Percentiles rank a stretch among this genome's conserved stretches.
Evolutionary conservation across 306 rosid species (phyloP).

Genomic region (Gillenia trifoliata): DNA sequence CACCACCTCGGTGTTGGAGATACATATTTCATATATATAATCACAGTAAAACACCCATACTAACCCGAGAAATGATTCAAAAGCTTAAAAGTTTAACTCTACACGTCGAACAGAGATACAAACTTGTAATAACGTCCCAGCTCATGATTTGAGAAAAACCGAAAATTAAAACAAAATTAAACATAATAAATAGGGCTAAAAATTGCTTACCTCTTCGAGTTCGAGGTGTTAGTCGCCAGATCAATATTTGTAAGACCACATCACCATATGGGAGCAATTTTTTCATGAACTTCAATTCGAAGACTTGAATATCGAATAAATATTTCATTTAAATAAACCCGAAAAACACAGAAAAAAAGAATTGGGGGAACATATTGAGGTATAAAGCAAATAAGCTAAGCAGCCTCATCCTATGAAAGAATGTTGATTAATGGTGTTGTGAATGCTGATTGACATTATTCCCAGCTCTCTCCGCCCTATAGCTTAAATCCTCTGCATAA

Average conservation of each 20-base stretch:
- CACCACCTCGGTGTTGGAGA: too few relatives aligned
- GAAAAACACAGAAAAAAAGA: constrained; percentile 42
- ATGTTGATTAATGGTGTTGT: constrained; percentile 49
- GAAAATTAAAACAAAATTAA: too few relatives aligned
- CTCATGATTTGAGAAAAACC: neutral
- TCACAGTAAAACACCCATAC: too few relatives aligned
- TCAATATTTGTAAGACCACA: constrained; percentile 26
- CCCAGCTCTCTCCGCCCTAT: constrained; percentile 59
- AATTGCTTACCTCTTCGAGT: constrained; percentile 44
- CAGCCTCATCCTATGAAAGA: constrained; percentile 50
- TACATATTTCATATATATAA: too few relatives aligned
- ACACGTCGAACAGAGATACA: neutral
- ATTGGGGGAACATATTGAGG: constrained; percentile 42
- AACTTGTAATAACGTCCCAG: neutral
- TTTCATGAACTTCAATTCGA: constrained; percentile 8
- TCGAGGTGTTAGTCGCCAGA: constrained; percentile 29
- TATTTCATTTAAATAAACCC: constrained; percentile 48
- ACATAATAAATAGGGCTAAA: too few relatives aligned
- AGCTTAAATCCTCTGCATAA: constrained; percentile 55
- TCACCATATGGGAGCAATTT: constrained; percentile 9
- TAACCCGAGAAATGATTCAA: neutral
- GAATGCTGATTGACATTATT: constrained; percentile 55
- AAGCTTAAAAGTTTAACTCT: neutral
- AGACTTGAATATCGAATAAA: constrained; percentile 48
- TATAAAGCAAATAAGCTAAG: constrained; percentile 36